Conservation (phyloP, 1,139 yeast genomes). For the Blastobotrys indianensis region DNA sequence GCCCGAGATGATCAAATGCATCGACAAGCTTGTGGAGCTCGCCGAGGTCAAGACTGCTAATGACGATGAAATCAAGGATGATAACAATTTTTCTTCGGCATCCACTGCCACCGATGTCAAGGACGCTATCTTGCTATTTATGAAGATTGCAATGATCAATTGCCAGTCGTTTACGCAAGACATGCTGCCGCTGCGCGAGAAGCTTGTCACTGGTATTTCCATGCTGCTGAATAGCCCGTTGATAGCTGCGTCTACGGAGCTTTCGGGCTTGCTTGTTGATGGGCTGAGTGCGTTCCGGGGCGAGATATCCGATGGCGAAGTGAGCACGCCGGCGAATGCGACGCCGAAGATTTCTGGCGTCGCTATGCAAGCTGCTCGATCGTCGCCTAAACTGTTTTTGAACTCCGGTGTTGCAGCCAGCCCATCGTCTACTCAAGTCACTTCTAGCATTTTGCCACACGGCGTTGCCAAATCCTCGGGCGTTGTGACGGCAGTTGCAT, state of each 20-base stretch:
- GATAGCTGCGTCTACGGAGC: slow-evolving; percentile 17
- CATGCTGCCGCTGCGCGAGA: slow-evolving; percentile 29
- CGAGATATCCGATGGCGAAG: slow-evolving; percentile 20
- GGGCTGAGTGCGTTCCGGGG: slow-evolving; percentile 23
- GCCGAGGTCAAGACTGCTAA: slow-evolving; percentile 11
- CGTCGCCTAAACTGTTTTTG: no score
- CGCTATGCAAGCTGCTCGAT: slow-evolving; percentile 4
- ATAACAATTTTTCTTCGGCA: not conserved
- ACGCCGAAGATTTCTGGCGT: slow-evolving; percentile 19
- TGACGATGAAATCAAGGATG: slow-evolving; percentile 11
- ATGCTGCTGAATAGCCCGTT: slow-evolving; percentile 35
- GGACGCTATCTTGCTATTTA: slow-evolving; percentile 38
- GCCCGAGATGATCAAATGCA: slow-evolving; percentile 18
- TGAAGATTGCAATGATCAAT: slow-evolving; percentile 57
- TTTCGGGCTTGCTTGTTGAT: slow-evolving; percentile 25
- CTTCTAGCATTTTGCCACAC: no score
- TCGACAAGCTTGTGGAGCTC: slow-evolving; percentile 19
- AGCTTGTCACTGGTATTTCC: slow-evolving; percentile 39
- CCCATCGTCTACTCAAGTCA: no score
- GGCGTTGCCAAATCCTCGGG: no score
- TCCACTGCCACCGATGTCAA: slow-evolving; percentile 21
- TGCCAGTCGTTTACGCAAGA: slow-evolving; percentile 20
- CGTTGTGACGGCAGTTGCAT: no score
- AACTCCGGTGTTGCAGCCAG: no score
- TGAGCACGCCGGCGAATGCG: slow-evolving; percentile 7